Evolutionary conservation across 306 rosid genomes (phyloP).

Genomic region (Arachis stenosperma): DNA sequence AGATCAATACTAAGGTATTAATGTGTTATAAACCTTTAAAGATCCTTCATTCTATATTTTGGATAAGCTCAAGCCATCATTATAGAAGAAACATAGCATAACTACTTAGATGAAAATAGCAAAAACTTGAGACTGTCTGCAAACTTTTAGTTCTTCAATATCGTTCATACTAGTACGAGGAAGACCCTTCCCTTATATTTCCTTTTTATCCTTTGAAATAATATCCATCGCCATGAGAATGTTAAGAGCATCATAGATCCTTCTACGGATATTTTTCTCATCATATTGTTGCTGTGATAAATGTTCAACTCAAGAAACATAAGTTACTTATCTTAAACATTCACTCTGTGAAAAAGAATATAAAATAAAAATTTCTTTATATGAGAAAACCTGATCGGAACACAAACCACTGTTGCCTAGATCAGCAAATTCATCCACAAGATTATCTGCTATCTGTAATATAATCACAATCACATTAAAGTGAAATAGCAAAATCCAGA

Average conservation of each 20-base stretch:
- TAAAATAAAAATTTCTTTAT: slow-evolving; percentile 23
- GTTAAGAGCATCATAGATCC: slow-evolving; percentile 96
- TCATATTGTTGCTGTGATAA: slow-evolving; percentile 97
- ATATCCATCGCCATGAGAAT: slow-evolving; percentile 99
- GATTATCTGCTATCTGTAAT: slow-evolving; percentile 95
- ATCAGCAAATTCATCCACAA: slow-evolving; percentile 86
- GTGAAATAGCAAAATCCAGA: background rate
- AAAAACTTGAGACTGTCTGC: slow-evolving; percentile 33
- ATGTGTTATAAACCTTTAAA: background rate
- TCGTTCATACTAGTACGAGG: slow-evolving; percentile 88
- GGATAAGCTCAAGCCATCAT: slow-evolving; percentile 22
- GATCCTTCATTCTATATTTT: slow-evolving; percentile 25
- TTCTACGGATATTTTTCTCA: slow-evolving; percentile 91
- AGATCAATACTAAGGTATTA: slow-evolving; percentile 33
- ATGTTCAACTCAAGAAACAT: slow-evolving; percentile 26
- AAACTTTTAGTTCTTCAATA: slow-evolving; percentile 91
- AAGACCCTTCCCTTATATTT: slow-evolving; percentile 97
- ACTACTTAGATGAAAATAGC: background rate
- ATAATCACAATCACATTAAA: slow-evolving; percentile 28
- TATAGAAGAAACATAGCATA: slow-evolving; percentile 20
- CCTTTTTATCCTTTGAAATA: slow-evolving; percentile 96
- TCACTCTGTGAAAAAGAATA: slow-evolving; percentile 23
- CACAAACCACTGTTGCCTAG: slow-evolving; percentile 66
- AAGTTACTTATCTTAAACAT: slow-evolving; percentile 25
- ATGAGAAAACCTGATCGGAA: slow-evolving; percentile 83